Base-by-base conservation (phyloP, 2,329 filamentous ascomycete genomes). In the Thielaviopsis ethacetica region DNA sequence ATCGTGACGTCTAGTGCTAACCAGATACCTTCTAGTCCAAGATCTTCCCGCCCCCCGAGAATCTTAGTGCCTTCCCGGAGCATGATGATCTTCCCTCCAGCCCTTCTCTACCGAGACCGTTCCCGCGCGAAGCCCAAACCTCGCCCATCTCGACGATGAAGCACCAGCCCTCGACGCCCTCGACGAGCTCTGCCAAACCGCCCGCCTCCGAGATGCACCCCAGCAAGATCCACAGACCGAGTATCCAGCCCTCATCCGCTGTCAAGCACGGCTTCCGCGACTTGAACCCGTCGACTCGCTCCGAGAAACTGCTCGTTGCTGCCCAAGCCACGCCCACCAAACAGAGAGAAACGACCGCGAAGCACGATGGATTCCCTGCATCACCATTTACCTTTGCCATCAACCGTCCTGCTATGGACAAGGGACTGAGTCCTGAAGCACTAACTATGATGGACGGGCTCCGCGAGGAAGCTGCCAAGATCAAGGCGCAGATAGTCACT, bases 191-290 rank as follows among this genome's bases (percentile, higher is more conserved):
- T 5, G 73, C 85, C 64, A 85, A 86, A 72, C 86, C 88, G 24
- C 75, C 85, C 54, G 78, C 78, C 63, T 82, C 84, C 61, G 90
- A 95, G 69, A 96, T 96, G 91, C 91, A 96, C 68, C 91, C 91
- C 9, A 87, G 86, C 73, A 87, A 86, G 68, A 81, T 82, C 59
- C 88, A 93, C 60, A 78, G 81, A 63, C 91, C 86, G 22, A 85
- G 83, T 62, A 87, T 86, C 58, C 76, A 87, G 52, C 81, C 85
- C 1, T 90, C 93, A 26, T 89, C 90, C 12, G 89, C 86, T 5
- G 76, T 93, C 51, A 82, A 86, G 66, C 77, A 95, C 22, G 91
- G 91, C 17, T 95, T 96, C 70, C 81, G 81, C 61, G 85, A 88
- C 63, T 83, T 93, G 68, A 82, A 58, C 15, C 61, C 57, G 1